phyloP scores from a whole-genome alignment of 2,329 filamentous ascomycete genomes.

The Ophiostoma australiae region DNA sequence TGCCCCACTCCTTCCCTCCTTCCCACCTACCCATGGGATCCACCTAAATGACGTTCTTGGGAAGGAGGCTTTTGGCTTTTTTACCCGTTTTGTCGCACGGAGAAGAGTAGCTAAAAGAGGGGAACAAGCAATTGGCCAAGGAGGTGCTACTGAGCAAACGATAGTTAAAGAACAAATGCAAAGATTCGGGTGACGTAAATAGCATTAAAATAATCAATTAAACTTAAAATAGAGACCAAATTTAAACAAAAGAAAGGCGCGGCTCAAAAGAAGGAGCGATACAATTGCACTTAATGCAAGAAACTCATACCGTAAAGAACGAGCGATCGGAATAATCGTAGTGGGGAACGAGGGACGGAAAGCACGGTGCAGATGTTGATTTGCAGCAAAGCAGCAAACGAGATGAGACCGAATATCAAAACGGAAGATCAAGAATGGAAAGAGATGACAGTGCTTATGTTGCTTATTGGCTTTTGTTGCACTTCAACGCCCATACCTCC shows the following conservation, averaged over 20 bases:
- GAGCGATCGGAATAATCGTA: not conserved
- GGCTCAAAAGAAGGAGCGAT: not conserved
- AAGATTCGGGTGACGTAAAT: not conserved
- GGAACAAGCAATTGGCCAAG: not conserved
- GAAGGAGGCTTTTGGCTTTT: constrained; percentile 5
- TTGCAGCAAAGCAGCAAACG: not conserved
- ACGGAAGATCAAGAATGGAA: not conserved
- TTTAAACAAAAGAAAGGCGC: not conserved
- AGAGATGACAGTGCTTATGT: not conserved
- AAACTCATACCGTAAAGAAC: not conserved
- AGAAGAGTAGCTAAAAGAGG: not conserved
- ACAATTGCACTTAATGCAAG: not conserved
- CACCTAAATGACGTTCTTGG: constrained; percentile 11
- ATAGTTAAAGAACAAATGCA: not conserved
- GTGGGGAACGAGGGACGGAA: not conserved
- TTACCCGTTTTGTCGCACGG: not conserved
- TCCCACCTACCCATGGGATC: constrained; percentile 3
- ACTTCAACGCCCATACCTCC: not conserved
- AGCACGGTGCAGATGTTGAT: not conserved
- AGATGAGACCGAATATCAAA: not conserved
- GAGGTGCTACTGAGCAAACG: no score
- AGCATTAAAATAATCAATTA: not conserved
- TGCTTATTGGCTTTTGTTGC: not conserved
- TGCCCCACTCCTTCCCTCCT: constrained; percentile 5
- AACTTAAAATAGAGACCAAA: not conserved